Evolutionary conservation across 2,329 filamentous ascomycete genomes (phyloP), one percentile per base, ranked within the genome.

Genomic region (Pyrenophora tritici-repentis): DNA sequence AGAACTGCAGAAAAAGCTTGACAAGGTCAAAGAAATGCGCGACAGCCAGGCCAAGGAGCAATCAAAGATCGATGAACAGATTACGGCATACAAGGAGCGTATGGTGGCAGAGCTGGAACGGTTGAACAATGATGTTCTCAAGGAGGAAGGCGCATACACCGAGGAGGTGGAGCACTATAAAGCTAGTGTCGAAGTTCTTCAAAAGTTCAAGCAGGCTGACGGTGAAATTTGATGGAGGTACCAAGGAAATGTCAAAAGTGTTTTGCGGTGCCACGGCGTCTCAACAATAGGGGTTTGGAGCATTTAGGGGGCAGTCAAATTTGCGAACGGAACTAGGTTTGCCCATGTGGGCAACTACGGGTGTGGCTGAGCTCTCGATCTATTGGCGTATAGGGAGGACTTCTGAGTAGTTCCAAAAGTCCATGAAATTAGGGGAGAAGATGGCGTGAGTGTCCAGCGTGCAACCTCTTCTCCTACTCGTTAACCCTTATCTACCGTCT

Each of bases 81-180:
- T 68, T 35, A 53, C 41, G 0, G 56, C 58, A 0, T 62, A 62
- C 49, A 57, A 61, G 42, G 40, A 59, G 32, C 46, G 55, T 7
- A 61, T 66, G 46, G 43, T 50, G 1, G 62, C 59, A 31, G 61
- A 68, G 52, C 37, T 67, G 12, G 61, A 66, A 10, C 50, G 51
- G 8, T 16, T 70, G 7, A 41, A 44, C 1, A 38, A 29, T 18
- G 61, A 63, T 37, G 39, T 62, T 32, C 52, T 62, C 7, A 57
- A 65, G 2, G 61, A 66, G 33, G 54, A 62, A 17, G 46, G 20
- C 0, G 47, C 40, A 1, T 53, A 47, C 16, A 44, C n/a, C 1
- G 63, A 65, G 40, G 62, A 66, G 2, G 44, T 58, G 4, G 22
- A 60, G 26, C 56, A 56, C 1, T 52, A 56, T 3, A 49, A 44